These are phyloP conservation scores for Phyllostachys edulis DNA, from an alignment of 176 grass and related monocot genomes.

Conservation along the genomic window DNA sequence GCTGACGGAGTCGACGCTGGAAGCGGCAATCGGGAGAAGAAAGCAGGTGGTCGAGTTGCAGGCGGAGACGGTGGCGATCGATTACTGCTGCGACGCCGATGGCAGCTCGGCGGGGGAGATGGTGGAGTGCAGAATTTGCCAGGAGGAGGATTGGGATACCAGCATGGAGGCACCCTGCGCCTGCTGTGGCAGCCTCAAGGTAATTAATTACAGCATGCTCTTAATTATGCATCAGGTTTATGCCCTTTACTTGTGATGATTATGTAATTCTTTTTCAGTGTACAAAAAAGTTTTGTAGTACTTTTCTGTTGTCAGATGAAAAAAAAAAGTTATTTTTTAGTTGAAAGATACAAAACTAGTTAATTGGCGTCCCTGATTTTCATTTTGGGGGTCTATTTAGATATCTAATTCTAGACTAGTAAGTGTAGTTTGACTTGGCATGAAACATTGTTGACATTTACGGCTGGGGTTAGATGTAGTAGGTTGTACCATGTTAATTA, in stretches of 20 bases:
- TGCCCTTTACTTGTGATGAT: background rate
- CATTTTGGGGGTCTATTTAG: background rate
- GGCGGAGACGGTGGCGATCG: constrained; percentile 14
- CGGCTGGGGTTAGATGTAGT: constrained; percentile 26
- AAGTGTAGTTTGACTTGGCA: constrained; percentile 27
- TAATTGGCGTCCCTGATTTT: background rate
- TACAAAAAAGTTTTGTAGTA: background rate
- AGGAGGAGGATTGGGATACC: constrained; percentile 83
- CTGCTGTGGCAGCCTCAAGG: constrained; percentile 94
- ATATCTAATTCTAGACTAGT: background rate
- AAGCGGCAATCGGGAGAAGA: constrained; percentile 50
- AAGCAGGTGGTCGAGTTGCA: constrained; percentile 36
- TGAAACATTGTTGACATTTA: constrained; percentile 17
- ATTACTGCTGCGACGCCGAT: constrained; percentile 21
- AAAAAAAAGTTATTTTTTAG: background rate
- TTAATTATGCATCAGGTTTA: background rate
- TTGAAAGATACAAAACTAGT: background rate
- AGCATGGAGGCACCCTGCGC: constrained; percentile 88
- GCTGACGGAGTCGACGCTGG: constrained; percentile 83
- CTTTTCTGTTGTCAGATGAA: background rate
- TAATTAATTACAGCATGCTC: background rate
- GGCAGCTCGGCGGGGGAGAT: constrained; percentile 33
- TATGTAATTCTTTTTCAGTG: background rate
- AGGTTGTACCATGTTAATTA: constrained; percentile 30
- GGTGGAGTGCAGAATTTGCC: constrained; percentile 95